Conservation (phyloP, 2,329 filamentous ascomycete genomes). For the Monilinia polystroma region DNA sequence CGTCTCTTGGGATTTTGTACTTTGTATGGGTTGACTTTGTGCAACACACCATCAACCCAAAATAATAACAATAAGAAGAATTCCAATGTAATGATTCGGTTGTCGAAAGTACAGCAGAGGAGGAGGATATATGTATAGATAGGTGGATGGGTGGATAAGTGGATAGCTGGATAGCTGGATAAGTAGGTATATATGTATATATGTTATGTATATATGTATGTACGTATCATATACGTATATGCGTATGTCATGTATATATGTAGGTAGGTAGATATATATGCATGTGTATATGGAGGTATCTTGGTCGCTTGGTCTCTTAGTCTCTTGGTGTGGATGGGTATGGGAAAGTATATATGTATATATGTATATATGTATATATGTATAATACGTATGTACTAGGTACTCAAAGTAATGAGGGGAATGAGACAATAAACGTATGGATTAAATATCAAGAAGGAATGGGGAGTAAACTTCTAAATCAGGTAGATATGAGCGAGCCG, state of each 20-base stretch:
- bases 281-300: background rate
- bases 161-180: no score
- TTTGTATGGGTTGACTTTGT: slow-evolving; percentile 6
- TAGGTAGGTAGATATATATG: background rate
- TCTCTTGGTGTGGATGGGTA: background rate
- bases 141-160: no score
- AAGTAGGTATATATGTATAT: background rate
- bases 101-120: background rate
- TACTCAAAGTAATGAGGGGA: no score
- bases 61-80: no score
- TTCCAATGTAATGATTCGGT: no score
- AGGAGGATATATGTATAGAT: no score
- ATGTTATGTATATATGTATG: background rate
- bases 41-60: background rate
- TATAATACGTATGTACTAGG: no score
- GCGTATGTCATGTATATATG: background rate
- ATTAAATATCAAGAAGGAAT: no score
- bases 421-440: no score
- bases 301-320: no score
- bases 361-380: background rate
- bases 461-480: no score
- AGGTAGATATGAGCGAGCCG: no score
- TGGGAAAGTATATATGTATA: background rate
- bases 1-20: background rate
- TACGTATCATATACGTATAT: background rate